Evolutionary conservation across 192 early-diverging fungal species (phyloP).

Genomic region (Backusella mclennaniae): DNA sequence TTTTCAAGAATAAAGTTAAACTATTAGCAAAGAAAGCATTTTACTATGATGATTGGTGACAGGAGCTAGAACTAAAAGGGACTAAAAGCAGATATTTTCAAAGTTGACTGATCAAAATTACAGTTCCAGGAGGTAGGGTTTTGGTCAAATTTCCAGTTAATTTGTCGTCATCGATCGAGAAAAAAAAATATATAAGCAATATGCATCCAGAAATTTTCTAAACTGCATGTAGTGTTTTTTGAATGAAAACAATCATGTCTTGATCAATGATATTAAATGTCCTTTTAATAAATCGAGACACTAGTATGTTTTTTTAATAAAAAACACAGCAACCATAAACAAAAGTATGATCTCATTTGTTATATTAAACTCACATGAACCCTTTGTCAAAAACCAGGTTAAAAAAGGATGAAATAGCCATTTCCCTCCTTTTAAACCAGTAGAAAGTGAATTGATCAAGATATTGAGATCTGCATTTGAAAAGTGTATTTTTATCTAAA

Average conservation of each 20-base stretch:
- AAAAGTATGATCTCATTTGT: not conserved
- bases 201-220: not conserved
- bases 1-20: too few species aligned
- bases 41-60: not conserved
- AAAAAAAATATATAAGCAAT: not conserved
- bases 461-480: not conserved
- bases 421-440: not conserved
- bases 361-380: not conserved
- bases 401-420: not conserved
- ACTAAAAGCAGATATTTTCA: not conserved
- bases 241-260: not conserved
- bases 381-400: not conserved
- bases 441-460: not conserved
- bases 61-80: not conserved
- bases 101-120: not conserved
- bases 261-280: not conserved
- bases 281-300: not conserved
- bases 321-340: not conserved
- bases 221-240: not conserved
- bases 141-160: not conserved
- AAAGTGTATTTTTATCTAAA: not conserved
- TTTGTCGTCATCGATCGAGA: constrained; percentile 1
- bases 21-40: too few species aligned
- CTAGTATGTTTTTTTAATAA: not conserved
- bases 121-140: not conserved